phyloP scores from a whole-genome alignment of 164 flowering plant species.

The Stephania japonica region DNA sequence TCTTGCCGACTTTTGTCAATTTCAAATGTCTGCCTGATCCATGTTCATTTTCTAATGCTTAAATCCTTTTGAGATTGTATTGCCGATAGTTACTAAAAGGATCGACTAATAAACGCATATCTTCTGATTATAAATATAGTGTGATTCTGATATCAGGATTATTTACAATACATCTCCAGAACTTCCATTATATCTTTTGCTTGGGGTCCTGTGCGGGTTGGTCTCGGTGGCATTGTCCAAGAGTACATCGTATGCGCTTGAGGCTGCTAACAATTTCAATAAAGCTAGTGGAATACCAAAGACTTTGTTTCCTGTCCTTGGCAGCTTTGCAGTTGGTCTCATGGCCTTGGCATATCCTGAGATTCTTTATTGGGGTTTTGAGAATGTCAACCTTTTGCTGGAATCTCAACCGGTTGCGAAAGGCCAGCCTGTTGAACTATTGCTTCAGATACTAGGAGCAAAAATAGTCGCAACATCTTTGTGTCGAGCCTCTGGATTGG shows the following conservation, averaged over 20 bases:
- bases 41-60: too few species aligned
- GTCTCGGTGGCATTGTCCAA: slow-evolving; percentile 65
- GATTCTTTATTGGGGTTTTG: slow-evolving; percentile 92
- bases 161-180: slow-evolving; percentile 44
- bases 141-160: slow-evolving; percentile 7
- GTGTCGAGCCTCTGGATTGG: slow-evolving; percentile 86
- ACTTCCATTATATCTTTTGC: slow-evolving; percentile 86
- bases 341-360: slow-evolving; percentile 89
- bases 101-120: not conserved
- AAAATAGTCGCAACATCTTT: slow-evolving; percentile 81
- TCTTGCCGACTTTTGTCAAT: not conserved
- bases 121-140: not conserved
- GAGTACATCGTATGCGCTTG: slow-evolving; percentile 57
- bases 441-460: slow-evolving; percentile 71
- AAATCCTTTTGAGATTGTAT: too few species aligned
- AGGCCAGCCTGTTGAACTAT: slow-evolving; percentile 58
- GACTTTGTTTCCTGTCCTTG: slow-evolving; percentile 60
- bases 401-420: slow-evolving; percentile 73
- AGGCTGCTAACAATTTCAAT: slow-evolving; percentile 34
- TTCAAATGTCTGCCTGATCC: too few species aligned
- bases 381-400: slow-evolving; percentile 79
- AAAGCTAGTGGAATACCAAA: slow-evolving; percentile 49
- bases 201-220: slow-evolving; percentile 86
- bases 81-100: not conserved
- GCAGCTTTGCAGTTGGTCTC: slow-evolving; percentile 68